Percentiles rank a stretch among this genome's conserved stretches.
Evolutionary conservation across 2,329 filamentous ascomycete species (phyloP).

Genomic region (Claviceps sp.): DNA sequence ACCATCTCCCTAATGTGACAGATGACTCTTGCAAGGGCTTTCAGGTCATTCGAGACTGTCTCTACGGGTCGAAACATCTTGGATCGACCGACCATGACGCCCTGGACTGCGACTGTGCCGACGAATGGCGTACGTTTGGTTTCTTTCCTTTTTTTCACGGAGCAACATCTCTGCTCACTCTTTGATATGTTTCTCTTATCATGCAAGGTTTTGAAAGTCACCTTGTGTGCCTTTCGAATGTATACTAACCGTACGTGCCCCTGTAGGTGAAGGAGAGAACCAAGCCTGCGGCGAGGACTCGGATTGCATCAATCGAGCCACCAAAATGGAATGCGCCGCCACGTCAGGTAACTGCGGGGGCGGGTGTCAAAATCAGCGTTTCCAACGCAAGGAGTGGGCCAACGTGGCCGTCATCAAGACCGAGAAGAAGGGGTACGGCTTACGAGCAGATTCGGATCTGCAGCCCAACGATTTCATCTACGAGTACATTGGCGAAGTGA

Average conservation of each 20-base stretch:
- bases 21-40: constrained; percentile 64
- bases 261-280: constrained; percentile 50
- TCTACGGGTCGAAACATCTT: constrained; percentile 83
- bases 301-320: constrained; percentile 95
- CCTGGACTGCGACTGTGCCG: constrained; percentile 86
- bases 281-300: constrained; percentile 88
- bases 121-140: constrained; percentile 76
- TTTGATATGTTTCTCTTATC: not conserved
- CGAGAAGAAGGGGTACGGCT: constrained; percentile 91
- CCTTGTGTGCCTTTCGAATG: too few relatives aligned
- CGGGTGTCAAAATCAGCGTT: constrained; percentile 87
- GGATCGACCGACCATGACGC: constrained; percentile 82
- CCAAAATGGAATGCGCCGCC: constrained; percentile 86
- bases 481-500: constrained; percentile 97
- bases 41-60: constrained; percentile 69
- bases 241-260: not conserved
- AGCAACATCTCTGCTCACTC: constrained; percentile 1
- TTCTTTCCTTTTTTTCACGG: not conserved
- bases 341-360: constrained; percentile 73
- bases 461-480: constrained; percentile 84
- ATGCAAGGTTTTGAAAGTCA: not conserved
- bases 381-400: constrained; percentile 81
- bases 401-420: constrained; percentile 92
- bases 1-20: constrained; percentile 66
- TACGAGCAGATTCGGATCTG: constrained; percentile 68